phyloP scores from a whole-genome alignment of 768 basidiomycete genomes.

The Rhizopogon vesiculosus region DNA sequence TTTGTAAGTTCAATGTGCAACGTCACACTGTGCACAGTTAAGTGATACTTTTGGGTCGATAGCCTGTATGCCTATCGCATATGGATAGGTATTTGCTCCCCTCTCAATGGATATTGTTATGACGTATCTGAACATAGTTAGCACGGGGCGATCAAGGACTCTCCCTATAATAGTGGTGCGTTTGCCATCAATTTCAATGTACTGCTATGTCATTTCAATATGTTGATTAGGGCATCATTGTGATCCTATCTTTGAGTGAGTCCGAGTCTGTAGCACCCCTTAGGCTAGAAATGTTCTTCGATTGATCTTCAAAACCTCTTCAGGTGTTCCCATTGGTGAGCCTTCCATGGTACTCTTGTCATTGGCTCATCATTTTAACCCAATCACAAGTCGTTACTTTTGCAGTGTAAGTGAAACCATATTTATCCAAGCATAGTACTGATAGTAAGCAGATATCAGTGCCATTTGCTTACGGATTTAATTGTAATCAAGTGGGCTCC shows the following conservation, averaged over 20 bases:
- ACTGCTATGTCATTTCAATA: background rate
- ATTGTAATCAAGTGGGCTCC: background rate
- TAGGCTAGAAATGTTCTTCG: background rate
- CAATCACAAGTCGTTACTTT: background rate
- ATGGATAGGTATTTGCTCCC: too few species aligned
- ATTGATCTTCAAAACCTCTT: background rate
- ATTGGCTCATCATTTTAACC: background rate
- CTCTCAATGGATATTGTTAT: too few species aligned
- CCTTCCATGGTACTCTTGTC: too few species aligned
- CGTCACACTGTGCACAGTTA: background rate
- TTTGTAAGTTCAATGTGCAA: background rate
- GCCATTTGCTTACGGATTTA: background rate
- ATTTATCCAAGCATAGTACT: background rate
- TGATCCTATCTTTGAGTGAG: background rate
- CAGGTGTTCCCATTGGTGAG: background rate
- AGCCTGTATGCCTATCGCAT: too few species aligned
- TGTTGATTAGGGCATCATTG: background rate
- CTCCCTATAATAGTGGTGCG: background rate
- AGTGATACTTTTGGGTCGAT: background rate
- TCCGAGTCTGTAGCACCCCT: too few species aligned
- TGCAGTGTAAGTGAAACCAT: background rate
- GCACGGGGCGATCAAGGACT: background rate
- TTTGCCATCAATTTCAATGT: background rate
- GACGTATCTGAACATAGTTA: too few species aligned
- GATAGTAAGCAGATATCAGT: background rate